phyloP scores from a whole-genome alignment of 2,329 filamentous ascomycete genomes.

The Ophiostoma himal-ulmi region DNA sequence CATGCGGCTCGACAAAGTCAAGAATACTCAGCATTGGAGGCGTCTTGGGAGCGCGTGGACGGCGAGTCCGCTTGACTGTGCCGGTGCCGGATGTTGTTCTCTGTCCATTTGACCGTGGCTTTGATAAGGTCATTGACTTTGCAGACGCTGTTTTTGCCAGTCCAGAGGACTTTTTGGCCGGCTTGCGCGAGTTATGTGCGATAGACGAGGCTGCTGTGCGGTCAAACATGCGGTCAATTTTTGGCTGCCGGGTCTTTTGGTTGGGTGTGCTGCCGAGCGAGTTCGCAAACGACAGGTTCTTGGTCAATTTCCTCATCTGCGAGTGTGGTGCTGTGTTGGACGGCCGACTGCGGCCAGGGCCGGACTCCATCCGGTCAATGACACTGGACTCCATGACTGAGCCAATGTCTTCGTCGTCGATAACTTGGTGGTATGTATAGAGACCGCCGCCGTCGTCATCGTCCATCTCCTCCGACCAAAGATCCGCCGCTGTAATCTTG shows the following conservation, averaged over 20 bases:
- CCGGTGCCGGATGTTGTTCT: neutral
- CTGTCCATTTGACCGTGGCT: neutral
- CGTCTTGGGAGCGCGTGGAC: neutral
- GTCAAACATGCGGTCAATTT: constrained; percentile 30
- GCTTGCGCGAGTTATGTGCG: constrained; percentile 28
- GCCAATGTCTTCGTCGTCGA: constrained; percentile 45
- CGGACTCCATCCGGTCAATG: constrained; percentile 47
- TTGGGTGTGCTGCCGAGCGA: constrained; percentile 31
- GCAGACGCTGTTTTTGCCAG: neutral
- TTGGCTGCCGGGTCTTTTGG: constrained; percentile 31
- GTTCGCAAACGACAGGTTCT: constrained; percentile 29
- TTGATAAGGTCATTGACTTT: neutral
- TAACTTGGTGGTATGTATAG: constrained; percentile 24
- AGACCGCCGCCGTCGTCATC: constrained; percentile 18
- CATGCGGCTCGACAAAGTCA: constrained; percentile 49
- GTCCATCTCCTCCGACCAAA: constrained; percentile 12
- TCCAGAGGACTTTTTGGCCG: neutral
- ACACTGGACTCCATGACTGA: constrained; percentile 47
- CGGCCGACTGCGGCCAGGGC: constrained; percentile 36
- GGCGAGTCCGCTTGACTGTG: neutral
- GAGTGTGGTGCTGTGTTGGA: constrained; percentile 30
- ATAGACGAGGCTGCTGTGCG: constrained; percentile 51
- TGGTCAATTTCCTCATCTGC: constrained; percentile 18
- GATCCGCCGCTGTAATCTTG: neutral
- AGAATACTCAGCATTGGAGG: constrained; percentile 54